Percentiles rank a stretch among this genome's conserved stretches.
Conservation (phyloP, 345 rosid genomes). For the Anastatica hierochuntica region DNA sequence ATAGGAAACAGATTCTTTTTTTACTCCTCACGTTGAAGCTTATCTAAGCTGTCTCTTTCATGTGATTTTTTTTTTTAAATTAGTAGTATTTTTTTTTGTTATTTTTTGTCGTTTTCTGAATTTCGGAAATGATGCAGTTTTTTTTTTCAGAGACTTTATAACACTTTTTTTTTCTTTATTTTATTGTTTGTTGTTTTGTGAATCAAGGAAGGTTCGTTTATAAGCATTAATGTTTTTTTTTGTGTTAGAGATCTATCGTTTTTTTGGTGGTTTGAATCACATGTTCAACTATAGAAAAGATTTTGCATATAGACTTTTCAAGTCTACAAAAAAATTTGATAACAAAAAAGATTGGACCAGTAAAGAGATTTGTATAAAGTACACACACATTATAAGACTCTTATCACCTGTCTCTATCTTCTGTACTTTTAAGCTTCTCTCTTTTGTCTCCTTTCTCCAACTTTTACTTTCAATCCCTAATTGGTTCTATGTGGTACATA, state of each 20-base stretch:
- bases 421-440: slow-evolving; percentile 10
- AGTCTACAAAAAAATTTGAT: no score
- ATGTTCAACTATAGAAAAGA: slow-evolving; percentile 15
- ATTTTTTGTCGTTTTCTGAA: slow-evolving; percentile 18
- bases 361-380: slow-evolving; percentile 3
- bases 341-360: slow-evolving; percentile 21
- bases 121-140: slow-evolving; percentile 22
- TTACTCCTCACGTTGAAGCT: slow-evolving; percentile 27
- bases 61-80: background rate
- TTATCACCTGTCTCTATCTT: slow-evolving; percentile 8
- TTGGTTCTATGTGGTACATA: background rate
- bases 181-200: slow-evolving; percentile 1
- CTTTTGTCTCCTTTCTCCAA: slow-evolving; percentile 4
- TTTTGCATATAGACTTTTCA: no score
- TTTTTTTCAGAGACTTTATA: slow-evolving; percentile 10
- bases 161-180: background rate
- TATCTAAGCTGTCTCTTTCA: slow-evolving; percentile 31
- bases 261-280: slow-evolving; percentile 5
- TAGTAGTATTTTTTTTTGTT: background rate
- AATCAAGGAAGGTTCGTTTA: slow-evolving; percentile 24
- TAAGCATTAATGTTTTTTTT: slow-evolving; percentile 7
- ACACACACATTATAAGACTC: background rate
- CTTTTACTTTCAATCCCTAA: background rate
- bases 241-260: background rate
- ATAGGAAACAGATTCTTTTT: background rate